Conservation (phyloP, 2,329 filamentous ascomycete genomes). For the Bisporella sp. region DNA sequence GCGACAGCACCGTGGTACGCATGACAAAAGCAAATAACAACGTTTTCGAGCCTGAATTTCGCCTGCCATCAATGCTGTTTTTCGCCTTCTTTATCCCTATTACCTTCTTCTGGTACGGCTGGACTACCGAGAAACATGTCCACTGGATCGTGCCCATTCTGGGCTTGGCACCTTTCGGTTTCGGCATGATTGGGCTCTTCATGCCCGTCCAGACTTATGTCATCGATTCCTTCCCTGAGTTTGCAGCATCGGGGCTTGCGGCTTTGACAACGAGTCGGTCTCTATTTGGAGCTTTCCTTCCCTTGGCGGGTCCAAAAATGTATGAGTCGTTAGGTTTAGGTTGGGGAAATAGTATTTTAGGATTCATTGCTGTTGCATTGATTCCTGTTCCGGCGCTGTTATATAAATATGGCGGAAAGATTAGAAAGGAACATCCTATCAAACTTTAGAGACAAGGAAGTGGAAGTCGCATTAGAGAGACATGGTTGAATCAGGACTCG, state of each 20-base stretch:
- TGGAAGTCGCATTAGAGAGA: too few species aligned
- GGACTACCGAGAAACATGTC: slow-evolving; percentile 34
- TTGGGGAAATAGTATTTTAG: slow-evolving; percentile 42
- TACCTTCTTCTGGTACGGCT: slow-evolving; percentile 41
- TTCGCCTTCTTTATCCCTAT: slow-evolving; percentile 35
- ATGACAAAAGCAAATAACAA: slow-evolving; percentile 35
- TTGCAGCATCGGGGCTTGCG: slow-evolving; percentile 32
- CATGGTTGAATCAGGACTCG: too few species aligned
- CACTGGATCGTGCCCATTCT: slow-evolving; percentile 37
- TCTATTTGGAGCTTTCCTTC: slow-evolving; percentile 41
- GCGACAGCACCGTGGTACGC: slow-evolving; percentile 36
- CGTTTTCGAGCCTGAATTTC: slow-evolving; percentile 29
- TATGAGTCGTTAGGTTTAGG: slow-evolving; percentile 34
- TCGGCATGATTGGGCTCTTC: slow-evolving; percentile 36
- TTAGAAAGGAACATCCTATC: slow-evolving; percentile 5
- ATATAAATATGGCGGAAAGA: slow-evolving; percentile 4
- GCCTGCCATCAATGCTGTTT: slow-evolving; percentile 35
- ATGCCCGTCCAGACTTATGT: slow-evolving; percentile 39
- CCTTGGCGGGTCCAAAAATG: slow-evolving; percentile 41
- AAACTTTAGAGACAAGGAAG: background rate
- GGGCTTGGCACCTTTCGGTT: slow-evolving; percentile 34
- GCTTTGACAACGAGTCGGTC: slow-evolving; percentile 34
- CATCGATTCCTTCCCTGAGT: slow-evolving; percentile 32
- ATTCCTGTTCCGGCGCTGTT: slow-evolving; percentile 34
- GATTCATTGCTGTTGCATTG: slow-evolving; percentile 40